These are phyloP conservation scores for Sarocladiaceae sp. DNA, from an alignment of 2,329 filamentous ascomycete genomes.

Conservation along the genomic window DNA sequence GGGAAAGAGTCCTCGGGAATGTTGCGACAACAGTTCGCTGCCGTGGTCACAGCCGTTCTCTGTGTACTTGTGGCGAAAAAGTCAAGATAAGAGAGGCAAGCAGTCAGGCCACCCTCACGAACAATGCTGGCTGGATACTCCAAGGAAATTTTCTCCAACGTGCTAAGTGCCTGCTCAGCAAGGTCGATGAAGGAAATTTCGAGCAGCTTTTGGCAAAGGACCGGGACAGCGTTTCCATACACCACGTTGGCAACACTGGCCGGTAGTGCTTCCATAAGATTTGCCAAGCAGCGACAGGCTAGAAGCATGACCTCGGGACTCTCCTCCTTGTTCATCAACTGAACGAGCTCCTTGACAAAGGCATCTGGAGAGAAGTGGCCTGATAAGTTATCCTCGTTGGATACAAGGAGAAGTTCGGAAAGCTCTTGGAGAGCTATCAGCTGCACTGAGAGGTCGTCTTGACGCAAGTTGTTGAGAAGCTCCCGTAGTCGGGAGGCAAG, in stretches of 20 bases:
- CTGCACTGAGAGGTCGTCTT: conserved; percentile 84
- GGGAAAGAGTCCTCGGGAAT: conserved; percentile 90
- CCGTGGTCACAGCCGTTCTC: conserved; percentile 91
- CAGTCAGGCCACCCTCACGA: conserved; percentile 86
- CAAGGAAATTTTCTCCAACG: conserved; percentile 92
- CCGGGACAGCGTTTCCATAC: conserved; percentile 91
- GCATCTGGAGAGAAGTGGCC: conserved; percentile 92
- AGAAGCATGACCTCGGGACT: conserved; percentile 97
- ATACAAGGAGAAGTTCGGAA: conserved; percentile 87
- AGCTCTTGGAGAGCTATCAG: conserved; percentile 88
- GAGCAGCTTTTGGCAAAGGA: conserved; percentile 88
- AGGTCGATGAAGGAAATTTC: conserved; percentile 97
- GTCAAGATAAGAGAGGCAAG: conserved; percentile 92
- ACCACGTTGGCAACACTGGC: conserved; percentile 92
- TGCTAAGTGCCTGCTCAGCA: conserved; percentile 93
- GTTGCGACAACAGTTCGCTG: conserved; percentile 96
- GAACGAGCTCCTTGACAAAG: conserved; percentile 90
- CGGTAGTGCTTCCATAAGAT: conserved; percentile 94
- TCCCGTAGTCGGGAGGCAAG: conserved; percentile 74
- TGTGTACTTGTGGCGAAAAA: conserved; percentile 98
- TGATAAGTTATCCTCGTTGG: conserved; percentile 92
- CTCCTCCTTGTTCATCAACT: conserved; percentile 88
- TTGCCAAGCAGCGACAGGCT: conserved; percentile 90
- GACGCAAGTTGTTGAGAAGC: conserved; percentile 66
- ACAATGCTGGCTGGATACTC: conserved; percentile 95